These are phyloP conservation scores for Trypanosoma congolense DNA, from an alignment of 208 protist species.

Conservation along the genomic window DNA sequence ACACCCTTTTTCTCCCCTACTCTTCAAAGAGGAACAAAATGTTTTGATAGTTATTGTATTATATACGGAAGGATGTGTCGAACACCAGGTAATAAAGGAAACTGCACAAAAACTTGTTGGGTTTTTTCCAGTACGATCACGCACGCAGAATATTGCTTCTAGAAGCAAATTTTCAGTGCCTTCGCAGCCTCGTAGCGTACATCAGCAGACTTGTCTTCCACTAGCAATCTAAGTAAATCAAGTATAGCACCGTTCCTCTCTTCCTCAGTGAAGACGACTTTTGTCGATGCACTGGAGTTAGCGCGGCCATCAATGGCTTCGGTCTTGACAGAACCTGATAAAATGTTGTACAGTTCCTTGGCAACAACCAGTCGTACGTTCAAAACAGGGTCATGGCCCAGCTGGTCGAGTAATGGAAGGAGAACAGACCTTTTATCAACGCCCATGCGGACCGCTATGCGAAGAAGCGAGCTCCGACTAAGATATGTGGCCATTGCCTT, in stretches of 20 bases:
- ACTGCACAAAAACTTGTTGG: too few species aligned
- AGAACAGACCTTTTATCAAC: slow-evolving; percentile 66
- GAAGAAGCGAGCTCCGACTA: slow-evolving; percentile 59
- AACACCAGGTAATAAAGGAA: too few species aligned
- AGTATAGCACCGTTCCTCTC: slow-evolving; percentile 73
- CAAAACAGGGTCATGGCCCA: slow-evolving; percentile 59
- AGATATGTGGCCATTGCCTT: slow-evolving; percentile 70
- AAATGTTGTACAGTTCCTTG: slow-evolving; percentile 55
- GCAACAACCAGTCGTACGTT: slow-evolving; percentile 79
- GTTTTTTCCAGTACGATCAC: too few species aligned
- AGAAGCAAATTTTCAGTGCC: slow-evolving; percentile 74
- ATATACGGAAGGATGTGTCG: too few species aligned
- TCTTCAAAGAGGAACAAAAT: too few species aligned
- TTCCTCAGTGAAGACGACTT: slow-evolving; percentile 41
- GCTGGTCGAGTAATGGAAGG: slow-evolving; percentile 66
- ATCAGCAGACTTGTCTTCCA: slow-evolving; percentile 65
- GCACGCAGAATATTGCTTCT: slow-evolving; percentile 12
- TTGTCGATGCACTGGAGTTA: neutral
- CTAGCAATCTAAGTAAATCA: slow-evolving; percentile 51
- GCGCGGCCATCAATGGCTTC: neutral
- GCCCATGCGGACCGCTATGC: slow-evolving; percentile 55
- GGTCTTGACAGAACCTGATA: slow-evolving; percentile 17
- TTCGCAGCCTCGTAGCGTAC: slow-evolving; percentile 76
- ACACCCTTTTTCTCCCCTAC: too few species aligned
- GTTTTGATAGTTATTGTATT: too few species aligned